These are phyloP conservation scores for Schizochytrium sp. DNA, from an alignment of 108 stramenopile species.

Conservation along the genomic window DNA sequence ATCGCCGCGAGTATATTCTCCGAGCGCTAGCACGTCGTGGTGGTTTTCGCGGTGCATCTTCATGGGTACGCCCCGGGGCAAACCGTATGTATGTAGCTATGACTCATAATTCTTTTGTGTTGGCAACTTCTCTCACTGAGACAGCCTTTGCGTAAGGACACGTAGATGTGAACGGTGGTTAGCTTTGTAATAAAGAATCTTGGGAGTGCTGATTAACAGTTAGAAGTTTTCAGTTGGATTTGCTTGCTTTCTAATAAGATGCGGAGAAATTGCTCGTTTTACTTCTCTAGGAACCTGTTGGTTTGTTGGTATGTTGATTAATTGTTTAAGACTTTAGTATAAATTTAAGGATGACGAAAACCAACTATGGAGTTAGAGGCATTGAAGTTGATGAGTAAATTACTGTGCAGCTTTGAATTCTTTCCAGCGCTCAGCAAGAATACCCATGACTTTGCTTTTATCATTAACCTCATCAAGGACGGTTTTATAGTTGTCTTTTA, in stretches of 20 bases:
- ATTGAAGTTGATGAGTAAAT: background rate
- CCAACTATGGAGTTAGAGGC: background rate
- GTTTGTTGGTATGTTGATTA: background rate
- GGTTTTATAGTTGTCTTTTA: background rate
- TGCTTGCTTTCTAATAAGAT: background rate
- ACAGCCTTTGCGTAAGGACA: background rate
- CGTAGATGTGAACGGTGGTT: background rate
- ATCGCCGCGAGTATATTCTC: slow-evolving; percentile 13
- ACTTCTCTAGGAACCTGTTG: background rate
- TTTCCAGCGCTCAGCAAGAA: slow-evolving; percentile 7
- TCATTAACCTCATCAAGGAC: background rate
- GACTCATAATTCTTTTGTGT: background rate
- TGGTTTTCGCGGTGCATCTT: background rate
- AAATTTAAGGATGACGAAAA: background rate
- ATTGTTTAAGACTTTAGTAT: background rate
- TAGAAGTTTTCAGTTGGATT: background rate
- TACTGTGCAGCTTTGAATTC: background rate
- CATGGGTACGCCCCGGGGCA: slow-evolving; percentile 34
- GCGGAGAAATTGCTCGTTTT: background rate
- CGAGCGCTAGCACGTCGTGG: slow-evolving; percentile 6
- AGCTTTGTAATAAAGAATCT: background rate
- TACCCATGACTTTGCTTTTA: background rate
- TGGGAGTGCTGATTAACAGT: background rate
- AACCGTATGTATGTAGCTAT: slow-evolving; percentile 40
- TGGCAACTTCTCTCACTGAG: slow-evolving; percentile 53